These are phyloP conservation scores for Coprinopsis marcescibilis DNA, from an alignment of 768 basidiomycete species.

Conservation along the genomic window DNA sequence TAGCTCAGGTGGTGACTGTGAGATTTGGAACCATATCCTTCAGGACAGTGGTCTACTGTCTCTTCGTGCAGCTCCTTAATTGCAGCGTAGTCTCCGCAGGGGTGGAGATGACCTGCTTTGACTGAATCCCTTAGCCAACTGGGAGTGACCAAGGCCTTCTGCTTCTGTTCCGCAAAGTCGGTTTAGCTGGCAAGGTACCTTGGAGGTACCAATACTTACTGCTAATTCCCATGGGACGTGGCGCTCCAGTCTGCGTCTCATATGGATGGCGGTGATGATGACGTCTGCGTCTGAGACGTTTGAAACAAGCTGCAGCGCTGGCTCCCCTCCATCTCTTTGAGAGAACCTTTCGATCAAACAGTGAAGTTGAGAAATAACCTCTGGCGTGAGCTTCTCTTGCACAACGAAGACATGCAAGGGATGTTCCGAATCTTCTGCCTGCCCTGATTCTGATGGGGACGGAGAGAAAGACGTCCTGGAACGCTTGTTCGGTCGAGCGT, in stretches of 20 bases:
- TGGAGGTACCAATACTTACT: slow-evolving; percentile 40
- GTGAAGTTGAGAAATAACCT: slow-evolving; percentile 31
- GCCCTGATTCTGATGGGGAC: slow-evolving; percentile 8
- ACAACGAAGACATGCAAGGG: slow-evolving; percentile 29
- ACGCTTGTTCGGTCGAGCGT: background rate
- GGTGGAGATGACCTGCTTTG: slow-evolving; percentile 33
- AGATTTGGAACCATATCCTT: slow-evolving; percentile 16
- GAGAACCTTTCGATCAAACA: slow-evolving; percentile 25
- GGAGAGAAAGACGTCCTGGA: slow-evolving; percentile 3
- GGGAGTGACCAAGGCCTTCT: slow-evolving; percentile 64
- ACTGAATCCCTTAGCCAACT: slow-evolving; percentile 65
- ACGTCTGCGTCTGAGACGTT: slow-evolving; percentile 51
- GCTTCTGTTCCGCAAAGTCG: no score
- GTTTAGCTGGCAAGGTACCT: no score
- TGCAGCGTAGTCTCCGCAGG: slow-evolving; percentile 54
- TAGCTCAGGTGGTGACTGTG: slow-evolving; percentile 1
- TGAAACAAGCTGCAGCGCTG: slow-evolving; percentile 29
- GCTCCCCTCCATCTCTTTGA: slow-evolving; percentile 1
- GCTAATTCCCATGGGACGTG: slow-evolving; percentile 62
- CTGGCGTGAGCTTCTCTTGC: slow-evolving; percentile 31
- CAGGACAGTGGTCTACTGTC: slow-evolving; percentile 40
- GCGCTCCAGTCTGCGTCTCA: slow-evolving; percentile 63
- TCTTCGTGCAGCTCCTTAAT: slow-evolving; percentile 44
- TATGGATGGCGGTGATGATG: slow-evolving; percentile 58
- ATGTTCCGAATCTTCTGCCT: background rate